A percentile compares a stretch with the other conserved stretches of the same genome.
phyloP scores from a whole-genome alignment of 108 stramenopile genomes.

The Hondaea fermentalgiana region DNA sequence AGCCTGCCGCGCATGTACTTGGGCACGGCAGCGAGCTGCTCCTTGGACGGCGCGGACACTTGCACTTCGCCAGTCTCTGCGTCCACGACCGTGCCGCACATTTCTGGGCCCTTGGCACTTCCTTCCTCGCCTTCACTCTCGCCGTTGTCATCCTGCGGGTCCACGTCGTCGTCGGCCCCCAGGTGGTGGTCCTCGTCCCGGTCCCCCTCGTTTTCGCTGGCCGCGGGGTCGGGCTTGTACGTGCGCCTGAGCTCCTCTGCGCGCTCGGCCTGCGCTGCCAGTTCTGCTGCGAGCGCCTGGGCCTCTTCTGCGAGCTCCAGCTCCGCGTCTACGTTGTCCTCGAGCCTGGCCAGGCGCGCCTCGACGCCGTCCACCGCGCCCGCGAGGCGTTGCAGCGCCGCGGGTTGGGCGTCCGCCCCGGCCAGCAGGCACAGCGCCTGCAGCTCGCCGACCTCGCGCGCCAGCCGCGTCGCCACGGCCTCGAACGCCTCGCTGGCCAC shows the following conservation, averaged over 20 bases:
- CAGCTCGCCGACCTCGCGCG: slow-evolving; percentile 10
- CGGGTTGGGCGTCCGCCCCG: not conserved
- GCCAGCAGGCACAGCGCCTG: not conserved
- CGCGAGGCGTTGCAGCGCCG: not conserved
- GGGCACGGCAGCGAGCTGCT: not conserved
- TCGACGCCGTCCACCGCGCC: not conserved
- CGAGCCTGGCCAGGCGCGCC: not conserved
- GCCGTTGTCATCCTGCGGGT: too few relatives aligned
- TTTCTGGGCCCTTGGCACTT: too few relatives aligned
- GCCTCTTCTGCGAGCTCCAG: not conserved
- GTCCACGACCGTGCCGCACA: not conserved
- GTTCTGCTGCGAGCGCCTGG: not conserved
- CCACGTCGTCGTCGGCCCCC: too few relatives aligned
- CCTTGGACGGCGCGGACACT: not conserved
- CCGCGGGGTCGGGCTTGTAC: not conserved
- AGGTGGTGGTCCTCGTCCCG: too few relatives aligned
- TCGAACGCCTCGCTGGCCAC: not conserved
- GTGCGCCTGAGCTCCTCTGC: not conserved
- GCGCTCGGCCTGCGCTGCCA: not conserved
- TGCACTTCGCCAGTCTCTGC: not conserved
- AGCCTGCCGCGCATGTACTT: slow-evolving; percentile 7
- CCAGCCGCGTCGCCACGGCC: not conserved
- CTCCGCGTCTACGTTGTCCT: not conserved
- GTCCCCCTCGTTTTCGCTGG: not conserved
- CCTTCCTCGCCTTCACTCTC: too few relatives aligned